Percentiles rank a stretch among this genome's conserved stretches.
Conservation (phyloP, 352 stramenopile species). For the Phytopythium mirpurense region DNA sequence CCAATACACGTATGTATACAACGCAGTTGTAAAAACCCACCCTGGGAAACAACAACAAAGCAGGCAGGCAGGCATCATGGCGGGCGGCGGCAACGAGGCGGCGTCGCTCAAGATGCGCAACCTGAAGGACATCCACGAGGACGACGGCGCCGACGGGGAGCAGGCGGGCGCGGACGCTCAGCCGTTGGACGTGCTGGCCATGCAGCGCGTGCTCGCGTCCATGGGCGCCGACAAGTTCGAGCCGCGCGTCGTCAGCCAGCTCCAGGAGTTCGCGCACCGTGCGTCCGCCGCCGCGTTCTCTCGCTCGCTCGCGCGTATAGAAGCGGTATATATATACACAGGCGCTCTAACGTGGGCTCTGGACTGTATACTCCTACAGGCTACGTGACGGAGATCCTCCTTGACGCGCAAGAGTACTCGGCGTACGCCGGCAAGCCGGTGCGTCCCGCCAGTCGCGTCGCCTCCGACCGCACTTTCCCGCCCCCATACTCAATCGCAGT, state of each 20-base stretch:
- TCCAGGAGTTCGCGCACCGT: constrained; percentile 85
- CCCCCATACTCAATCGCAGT: too few species aligned
- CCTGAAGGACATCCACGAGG: constrained; percentile 57
- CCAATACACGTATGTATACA: too few species aligned
- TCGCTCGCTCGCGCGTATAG: background rate
- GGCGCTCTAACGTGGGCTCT: too few species aligned
- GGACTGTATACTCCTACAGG: constrained; percentile 31
- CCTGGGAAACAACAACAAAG: too few species aligned
- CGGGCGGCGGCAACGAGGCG: constrained; percentile 14
- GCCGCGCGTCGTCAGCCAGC: constrained; percentile 69
- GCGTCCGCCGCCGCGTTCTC: constrained; percentile 5
- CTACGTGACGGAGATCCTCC: constrained; percentile 77
- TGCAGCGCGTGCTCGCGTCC: constrained; percentile 60
- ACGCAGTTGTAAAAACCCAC: too few species aligned
- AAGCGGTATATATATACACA: too few species aligned
- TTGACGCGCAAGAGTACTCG: constrained; percentile 82
- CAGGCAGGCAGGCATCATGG: too few species aligned
- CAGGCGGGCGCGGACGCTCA: constrained; percentile 29
- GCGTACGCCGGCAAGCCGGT: constrained; percentile 73
- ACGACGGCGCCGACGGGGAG: constrained; percentile 41
- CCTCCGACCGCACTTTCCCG: too few species aligned
- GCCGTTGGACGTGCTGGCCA: constrained; percentile 55
- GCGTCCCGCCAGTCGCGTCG: background rate
- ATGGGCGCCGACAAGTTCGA: constrained; percentile 82
- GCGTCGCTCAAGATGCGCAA: constrained; percentile 45